Percentiles rank a stretch among this genome's conserved stretches.
Evolutionary conservation across 2,329 filamentous ascomycete genomes (phyloP).

Genomic region (Lasiodiplodia theobromae): DNA sequence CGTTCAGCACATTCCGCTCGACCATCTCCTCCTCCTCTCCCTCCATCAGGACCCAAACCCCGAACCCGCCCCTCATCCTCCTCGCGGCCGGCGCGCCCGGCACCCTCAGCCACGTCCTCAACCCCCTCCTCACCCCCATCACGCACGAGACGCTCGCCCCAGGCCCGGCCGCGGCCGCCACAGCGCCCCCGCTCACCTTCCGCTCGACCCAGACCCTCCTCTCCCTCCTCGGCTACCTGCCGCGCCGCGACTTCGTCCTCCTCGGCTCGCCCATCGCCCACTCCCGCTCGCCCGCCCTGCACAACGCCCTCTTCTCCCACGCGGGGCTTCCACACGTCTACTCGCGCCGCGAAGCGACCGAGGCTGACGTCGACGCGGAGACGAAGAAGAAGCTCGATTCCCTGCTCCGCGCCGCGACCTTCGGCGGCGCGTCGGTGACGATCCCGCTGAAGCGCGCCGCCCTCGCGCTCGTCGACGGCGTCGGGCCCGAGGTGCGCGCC

Average conservation of each 20-base stretch:
- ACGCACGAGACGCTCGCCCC: too few species aligned
- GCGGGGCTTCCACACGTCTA: slow-evolving; percentile 88
- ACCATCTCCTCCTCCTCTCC: too few species aligned
- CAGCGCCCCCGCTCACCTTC: too few species aligned
- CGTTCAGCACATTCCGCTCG: too few species aligned
- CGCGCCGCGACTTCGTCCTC: slow-evolving; percentile 85
- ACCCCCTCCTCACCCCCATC: too few species aligned
- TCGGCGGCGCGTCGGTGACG: slow-evolving; percentile 93
- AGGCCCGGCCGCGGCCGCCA: too few species aligned
- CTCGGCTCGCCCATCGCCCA: slow-evolving; percentile 85
- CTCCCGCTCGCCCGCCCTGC: slow-evolving; percentile 85
- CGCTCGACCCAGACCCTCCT: too few species aligned
- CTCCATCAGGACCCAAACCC: too few species aligned
- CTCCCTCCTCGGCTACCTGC: slow-evolving; percentile 37
- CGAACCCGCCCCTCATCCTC: too few species aligned
- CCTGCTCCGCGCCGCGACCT: slow-evolving; percentile 73
- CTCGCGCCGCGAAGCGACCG: slow-evolving; percentile 74
- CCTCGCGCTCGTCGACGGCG: slow-evolving; percentile 72
- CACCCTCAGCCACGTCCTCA: too few species aligned
- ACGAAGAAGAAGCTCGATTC: slow-evolving; percentile 56
- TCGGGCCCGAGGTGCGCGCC: slow-evolving; percentile 77
- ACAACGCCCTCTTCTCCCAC: slow-evolving; percentile 81
- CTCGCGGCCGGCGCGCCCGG: too few species aligned
- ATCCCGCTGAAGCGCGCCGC: slow-evolving; percentile 91
- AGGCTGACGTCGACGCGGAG: slow-evolving; percentile 48